Percentiles rank a stretch among this genome's conserved stretches.
Conservation (phyloP, 2,329 filamentous ascomycete genomes). For the Epichloe glyceriae region DNA sequence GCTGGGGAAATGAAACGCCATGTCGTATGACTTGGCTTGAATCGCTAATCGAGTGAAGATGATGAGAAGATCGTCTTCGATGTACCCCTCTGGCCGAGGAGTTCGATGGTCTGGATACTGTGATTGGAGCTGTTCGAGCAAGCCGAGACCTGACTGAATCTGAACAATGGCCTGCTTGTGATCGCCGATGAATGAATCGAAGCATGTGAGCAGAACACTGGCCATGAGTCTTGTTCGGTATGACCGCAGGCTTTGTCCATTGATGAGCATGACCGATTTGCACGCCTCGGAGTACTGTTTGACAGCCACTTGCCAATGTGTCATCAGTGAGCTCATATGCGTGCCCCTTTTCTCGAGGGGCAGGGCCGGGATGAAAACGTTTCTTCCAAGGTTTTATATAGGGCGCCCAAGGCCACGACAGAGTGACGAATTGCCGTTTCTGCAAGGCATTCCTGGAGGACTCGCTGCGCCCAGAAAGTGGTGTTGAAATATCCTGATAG, state of each 20-base stretch:
- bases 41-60: conserved; percentile 53
- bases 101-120: conserved; percentile 5
- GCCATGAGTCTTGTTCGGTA: conserved; percentile 48
- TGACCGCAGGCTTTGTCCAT: conserved; percentile 29
- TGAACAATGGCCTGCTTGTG: conserved; percentile 48
- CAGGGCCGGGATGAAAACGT: conserved; percentile 29
- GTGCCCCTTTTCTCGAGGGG: conserved; percentile 7
- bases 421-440: conserved; percentile 51
- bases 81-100: conserved; percentile 26
- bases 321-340: conserved; percentile 23
- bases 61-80: conserved; percentile 46
- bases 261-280: conserved; percentile 33
- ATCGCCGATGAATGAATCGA: conserved; percentile 53
- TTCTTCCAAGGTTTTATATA: conserved; percentile 54
- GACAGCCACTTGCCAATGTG: conserved; percentile 48
- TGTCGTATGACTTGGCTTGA: conserved; percentile 54
- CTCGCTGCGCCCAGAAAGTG: conserved; percentile 50
- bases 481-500: conserved; percentile 56
- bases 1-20: conserved; percentile 56
- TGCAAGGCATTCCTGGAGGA: conserved; percentile 49
- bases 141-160: conserved; percentile 43
- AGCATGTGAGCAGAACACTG: conserved; percentile 52
- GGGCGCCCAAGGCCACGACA: conserved; percentile 50
- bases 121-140: conserved; percentile 37
- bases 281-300: conserved; percentile 46